A percentile compares a stretch with the other conserved stretches of the same genome.
These are phyloP conservation scores for Psilocybe cubensis DNA, from an alignment of 768 basidiomycete genomes.

Conservation along the genomic window DNA sequence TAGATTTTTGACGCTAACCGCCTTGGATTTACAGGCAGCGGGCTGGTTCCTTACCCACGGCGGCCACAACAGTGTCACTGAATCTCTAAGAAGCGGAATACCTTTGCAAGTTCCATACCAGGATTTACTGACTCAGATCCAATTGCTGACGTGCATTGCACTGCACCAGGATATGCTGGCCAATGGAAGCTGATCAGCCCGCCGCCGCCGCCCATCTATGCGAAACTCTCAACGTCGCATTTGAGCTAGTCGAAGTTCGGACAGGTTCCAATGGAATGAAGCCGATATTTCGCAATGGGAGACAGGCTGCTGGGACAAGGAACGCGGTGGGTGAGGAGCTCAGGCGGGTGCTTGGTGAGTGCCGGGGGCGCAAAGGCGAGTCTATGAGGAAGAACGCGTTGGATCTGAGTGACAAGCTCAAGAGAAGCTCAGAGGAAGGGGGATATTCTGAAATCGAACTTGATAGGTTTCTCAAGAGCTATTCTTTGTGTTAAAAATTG, in stretches of 20 bases:
- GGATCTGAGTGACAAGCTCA: neutral
- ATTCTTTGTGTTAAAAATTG: too few species aligned
- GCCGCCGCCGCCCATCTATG: slow-evolving; percentile 8
- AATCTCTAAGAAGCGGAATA: slow-evolving; percentile 13
- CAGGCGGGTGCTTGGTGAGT: neutral
- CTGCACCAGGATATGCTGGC: slow-evolving; percentile 15
- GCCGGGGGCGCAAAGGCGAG: slow-evolving; percentile 5
- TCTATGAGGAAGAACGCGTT: slow-evolving; percentile 4
- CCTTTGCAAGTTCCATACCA: slow-evolving; percentile 5
- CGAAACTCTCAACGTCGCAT: slow-evolving; percentile 8
- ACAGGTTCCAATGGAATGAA: slow-evolving; percentile 5
- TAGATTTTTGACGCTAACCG: neutral
- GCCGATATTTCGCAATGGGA: slow-evolving; percentile 3
- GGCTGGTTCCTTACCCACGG: slow-evolving; percentile 20
- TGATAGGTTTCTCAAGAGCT: slow-evolving; percentile 1
- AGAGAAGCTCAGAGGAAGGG: neutral
- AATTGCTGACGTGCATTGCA: neutral
- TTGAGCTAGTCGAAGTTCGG: slow-evolving; percentile 13
- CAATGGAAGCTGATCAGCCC: slow-evolving; percentile 14
- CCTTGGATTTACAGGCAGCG: slow-evolving; percentile 4
- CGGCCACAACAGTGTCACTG: slow-evolving; percentile 16
- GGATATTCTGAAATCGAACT: neutral
- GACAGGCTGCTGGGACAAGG: slow-evolving; percentile 5
- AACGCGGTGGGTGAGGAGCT: slow-evolving; percentile 10
- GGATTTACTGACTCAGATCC: neutral